These are phyloP conservation scores for Yamagishiella unicocca DNA, from an alignment of 139 green algal species.

Conservation along the genomic window DNA sequence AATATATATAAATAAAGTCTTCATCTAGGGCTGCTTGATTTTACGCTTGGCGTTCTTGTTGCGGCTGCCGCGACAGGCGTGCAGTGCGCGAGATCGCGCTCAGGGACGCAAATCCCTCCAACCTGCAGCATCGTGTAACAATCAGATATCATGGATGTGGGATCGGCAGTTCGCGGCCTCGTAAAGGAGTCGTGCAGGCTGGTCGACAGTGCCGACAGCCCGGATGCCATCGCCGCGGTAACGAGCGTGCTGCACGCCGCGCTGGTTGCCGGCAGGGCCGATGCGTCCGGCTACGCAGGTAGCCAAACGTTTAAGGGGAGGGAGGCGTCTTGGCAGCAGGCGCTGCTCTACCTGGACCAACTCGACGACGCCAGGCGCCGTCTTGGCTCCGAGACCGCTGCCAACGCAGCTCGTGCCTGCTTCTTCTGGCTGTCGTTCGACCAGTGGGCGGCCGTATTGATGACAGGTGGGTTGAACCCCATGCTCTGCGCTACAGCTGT, in stretches of 20 bases:
- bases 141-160: not conserved
- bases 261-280: not conserved
- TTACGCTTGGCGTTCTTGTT: no score
- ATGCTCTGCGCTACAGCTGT: not conserved
- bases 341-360: slow-evolving; percentile 6
- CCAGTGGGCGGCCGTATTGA: not conserved
- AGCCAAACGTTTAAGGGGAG: not conserved
- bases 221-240: not conserved
- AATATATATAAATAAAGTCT: no score
- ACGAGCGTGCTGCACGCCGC: not conserved
- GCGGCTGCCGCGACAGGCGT: no score
- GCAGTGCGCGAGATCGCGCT: no score
- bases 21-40: no score
- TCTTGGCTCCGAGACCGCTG: no score
- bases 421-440: slow-evolving; percentile 33
- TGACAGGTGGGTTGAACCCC: not conserved
- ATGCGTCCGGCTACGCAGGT: not conserved
- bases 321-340: slow-evolving; percentile 9
- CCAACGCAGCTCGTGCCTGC: not conserved
- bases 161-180: not conserved
- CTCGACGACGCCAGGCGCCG: not conserved
- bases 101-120: no score
- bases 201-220: not conserved
- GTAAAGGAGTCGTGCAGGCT: slow-evolving; percentile 7
- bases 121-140: no score